Evolutionary conservation across 371 early-diverging fungal species (phyloP), one percentile per base, ranked within the genome.

Genomic region (Apophysomyces trapeziformis): DNA sequence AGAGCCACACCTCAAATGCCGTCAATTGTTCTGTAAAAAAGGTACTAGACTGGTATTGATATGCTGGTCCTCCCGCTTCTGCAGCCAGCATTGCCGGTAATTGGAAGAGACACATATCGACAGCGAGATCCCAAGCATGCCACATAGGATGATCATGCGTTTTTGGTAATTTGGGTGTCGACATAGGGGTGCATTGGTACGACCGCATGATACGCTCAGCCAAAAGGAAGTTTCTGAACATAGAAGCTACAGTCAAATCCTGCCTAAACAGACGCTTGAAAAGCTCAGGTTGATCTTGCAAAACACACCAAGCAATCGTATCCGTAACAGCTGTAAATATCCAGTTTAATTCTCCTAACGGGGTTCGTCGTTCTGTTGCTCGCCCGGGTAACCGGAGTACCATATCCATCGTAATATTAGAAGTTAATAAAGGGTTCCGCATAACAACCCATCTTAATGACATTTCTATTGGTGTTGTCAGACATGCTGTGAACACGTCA

Each of bases 241-340:
- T 83, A 14, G 95, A 92, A 0, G 99, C 97, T 4, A 98, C 96
- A 84, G 96, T 92, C 60, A 98, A 75, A 78, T 99, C 99, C 69
- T 97, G 97, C 57, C 99, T 77, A 74, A 97, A 99, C 39, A 98
- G 83, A 41, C 88, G 85, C 72, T 95, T 92, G 78, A 99, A 99
- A 37, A 94, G 68, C 60, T 94, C 96, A 11, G 91, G 90, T 14
- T 95, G 92, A 58, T 77, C 77, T 58, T 83, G 83, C 37, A 99
- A 75, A 13, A 94, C 92, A 68, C 89, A 93, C 99, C 99, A 99
- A n/a, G 99, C 99, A 60, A 99, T 99, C 6, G 98, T 97, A 77
- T 99, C 99, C 0, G 97, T 98, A 37, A 99, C 94, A 37, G 99
- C 94, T 0, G 98, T 97, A 70, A 99, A 97, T 13, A 99, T 96